Percentiles rank a stretch among this genome's conserved stretches.
Conservation (phyloP, 768 basidiomycete genomes). For the Ramaria sp. region DNA sequence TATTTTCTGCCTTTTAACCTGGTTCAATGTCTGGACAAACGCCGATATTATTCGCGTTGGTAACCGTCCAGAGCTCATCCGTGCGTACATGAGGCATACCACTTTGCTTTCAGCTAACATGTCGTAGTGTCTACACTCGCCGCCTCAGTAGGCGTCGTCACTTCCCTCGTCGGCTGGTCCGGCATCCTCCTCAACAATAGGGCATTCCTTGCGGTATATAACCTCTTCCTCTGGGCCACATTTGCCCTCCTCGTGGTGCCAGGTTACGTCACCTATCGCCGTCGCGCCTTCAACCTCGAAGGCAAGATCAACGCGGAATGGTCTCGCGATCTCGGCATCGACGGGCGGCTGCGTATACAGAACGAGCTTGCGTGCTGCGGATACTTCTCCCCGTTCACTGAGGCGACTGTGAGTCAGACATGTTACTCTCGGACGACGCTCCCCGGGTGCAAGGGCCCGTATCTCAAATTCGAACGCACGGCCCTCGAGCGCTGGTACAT, state of each 20-base stretch:
- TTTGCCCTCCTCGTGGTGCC: slow-evolving; percentile 29
- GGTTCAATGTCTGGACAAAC: slow-evolving; percentile 29
- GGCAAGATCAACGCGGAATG: slow-evolving; percentile 33
- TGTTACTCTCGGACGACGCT: slow-evolving; percentile 30
- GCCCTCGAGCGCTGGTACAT: slow-evolving; percentile 28
- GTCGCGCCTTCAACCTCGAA: slow-evolving; percentile 30
- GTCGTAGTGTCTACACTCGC: slow-evolving; percentile 28
- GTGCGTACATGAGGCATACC: slow-evolving; percentile 16
- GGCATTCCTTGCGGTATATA: slow-evolving; percentile 30
- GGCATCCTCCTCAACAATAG: slow-evolving; percentile 34
- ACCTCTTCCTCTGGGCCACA: slow-evolving; percentile 28
- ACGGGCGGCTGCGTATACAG: slow-evolving; percentile 26
- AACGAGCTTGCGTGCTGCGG: slow-evolving; percentile 32
- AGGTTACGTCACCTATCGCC: slow-evolving; percentile 31
- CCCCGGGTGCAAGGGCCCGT: slow-evolving; percentile 28
- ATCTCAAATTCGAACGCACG: slow-evolving; percentile 22
- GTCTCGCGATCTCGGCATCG: slow-evolving; percentile 23
- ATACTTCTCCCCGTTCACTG: slow-evolving; percentile 31
- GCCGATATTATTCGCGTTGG: slow-evolving; percentile 29
- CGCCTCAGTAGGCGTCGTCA: slow-evolving; percentile 23
- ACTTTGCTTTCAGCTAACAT: not conserved
- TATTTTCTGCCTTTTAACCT: slow-evolving; percentile 28
- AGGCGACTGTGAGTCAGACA: slow-evolving; percentile 27
- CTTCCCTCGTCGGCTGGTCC: slow-evolving; percentile 30
- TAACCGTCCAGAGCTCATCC: slow-evolving; percentile 27